Conservation (phyloP, 1,139 yeast genomes). For the Zygotorulaspora mrakii region DNA sequence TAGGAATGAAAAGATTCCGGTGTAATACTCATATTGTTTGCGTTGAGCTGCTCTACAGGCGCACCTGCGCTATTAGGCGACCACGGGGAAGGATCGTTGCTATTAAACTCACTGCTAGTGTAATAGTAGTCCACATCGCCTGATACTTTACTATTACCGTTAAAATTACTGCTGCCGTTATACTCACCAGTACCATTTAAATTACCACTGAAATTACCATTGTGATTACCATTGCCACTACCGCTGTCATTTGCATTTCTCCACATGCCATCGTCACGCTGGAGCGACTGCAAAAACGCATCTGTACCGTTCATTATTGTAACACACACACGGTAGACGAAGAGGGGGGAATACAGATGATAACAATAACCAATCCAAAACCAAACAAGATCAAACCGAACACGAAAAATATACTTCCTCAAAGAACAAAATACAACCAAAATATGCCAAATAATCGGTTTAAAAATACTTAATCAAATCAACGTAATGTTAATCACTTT, state of each 20-base stretch:
- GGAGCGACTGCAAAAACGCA: constrained; percentile 12
- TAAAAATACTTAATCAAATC: not conserved
- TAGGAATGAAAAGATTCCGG: constrained; percentile 22
- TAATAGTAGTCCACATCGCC: constrained; percentile 8
- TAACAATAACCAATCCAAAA: not conserved
- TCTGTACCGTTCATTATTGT: constrained; percentile 11
- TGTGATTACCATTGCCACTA: no score
- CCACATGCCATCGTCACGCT: constrained; percentile 7
- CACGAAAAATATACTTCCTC: not conserved
- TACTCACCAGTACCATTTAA: not conserved
- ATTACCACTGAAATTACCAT: no score
- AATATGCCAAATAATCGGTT: not conserved
- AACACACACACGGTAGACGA: constrained; percentile 1
- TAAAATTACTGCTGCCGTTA: no score
- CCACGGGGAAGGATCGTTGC: constrained; percentile 10
- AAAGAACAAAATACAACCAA: not conserved
- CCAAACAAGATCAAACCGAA: not conserved
- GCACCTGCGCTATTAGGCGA: constrained; percentile 5
- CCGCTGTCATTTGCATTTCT: no score
- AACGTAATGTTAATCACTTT: not conserved
- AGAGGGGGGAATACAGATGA: not conserved
- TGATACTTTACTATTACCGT: constrained; percentile 7
- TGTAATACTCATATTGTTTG: constrained; percentile 14
- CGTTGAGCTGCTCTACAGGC: constrained; percentile 7
- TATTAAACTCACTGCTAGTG: constrained; percentile 5